Evolutionary conservation across 192 early-diverging fungal genomes (phyloP).

Genomic region (Nowakowskiella sp.): DNA sequence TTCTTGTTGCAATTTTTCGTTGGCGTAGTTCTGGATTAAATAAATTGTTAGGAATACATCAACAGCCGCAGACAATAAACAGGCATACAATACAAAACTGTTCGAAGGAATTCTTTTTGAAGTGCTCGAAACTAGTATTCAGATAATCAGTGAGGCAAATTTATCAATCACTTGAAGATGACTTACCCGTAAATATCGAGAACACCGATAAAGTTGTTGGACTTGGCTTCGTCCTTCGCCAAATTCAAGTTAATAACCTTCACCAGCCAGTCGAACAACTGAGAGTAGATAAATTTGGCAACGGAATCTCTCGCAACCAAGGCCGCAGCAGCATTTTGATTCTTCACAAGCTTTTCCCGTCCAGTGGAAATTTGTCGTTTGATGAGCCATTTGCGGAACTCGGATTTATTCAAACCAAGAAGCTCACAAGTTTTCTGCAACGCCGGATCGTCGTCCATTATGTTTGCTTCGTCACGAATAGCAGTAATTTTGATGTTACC

Average conservation of each 20-base stretch:
- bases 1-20: constrained; percentile 98
- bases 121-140: constrained; percentile 82
- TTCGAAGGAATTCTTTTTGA: constrained; percentile 99
- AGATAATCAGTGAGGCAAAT: not conserved
- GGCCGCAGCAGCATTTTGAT: constrained; percentile 64
- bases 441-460: constrained; percentile 72
- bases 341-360: constrained; percentile 84
- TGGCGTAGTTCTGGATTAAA: constrained; percentile 52
- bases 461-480: constrained; percentile 52
- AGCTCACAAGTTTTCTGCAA: constrained; percentile 60
- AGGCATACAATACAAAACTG: constrained; percentile 85
- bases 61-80: not conserved
- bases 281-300: constrained; percentile 93
- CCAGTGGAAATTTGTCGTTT: constrained; percentile 88
- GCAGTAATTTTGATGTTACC: constrained; percentile 88
- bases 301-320: constrained; percentile 81
- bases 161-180: not conserved
- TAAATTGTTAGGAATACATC: not conserved
- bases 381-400: constrained; percentile 92
- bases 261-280: constrained; percentile 95
- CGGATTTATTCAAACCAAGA: constrained; percentile 65
- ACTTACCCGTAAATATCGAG: constrained; percentile 87
- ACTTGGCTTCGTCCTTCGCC: constrained; percentile 40
- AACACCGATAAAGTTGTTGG: constrained; percentile 84
- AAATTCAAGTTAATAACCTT: constrained; percentile 80